Evolutionary conservation across 768 basidiomycete species (phyloP), one percentile per base, ranked within the genome.

Genomic region (Flagelloscypha sp.): DNA sequence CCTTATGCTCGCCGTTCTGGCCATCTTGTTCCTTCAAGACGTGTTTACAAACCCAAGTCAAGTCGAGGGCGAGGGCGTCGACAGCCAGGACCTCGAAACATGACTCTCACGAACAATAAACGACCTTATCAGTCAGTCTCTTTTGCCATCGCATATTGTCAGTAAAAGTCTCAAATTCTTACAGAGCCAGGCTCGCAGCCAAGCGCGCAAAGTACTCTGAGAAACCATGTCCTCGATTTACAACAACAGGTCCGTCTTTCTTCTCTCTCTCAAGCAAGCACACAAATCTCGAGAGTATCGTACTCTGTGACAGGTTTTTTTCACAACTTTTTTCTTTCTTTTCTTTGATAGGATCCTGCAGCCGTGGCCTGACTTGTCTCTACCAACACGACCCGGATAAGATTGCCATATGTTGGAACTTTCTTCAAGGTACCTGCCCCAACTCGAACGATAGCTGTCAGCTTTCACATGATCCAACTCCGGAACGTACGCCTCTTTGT

Each of bases 371-470:
- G 35, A 95, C 90, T 18, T 99, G 95, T 65, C 72, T 76, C 39
- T 95, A 94, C 63, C 75, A 82, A 52, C 95, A 99, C 64, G 87
- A 97, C 55, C 81, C 94, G n/a, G 58, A 67, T 54, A 90, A 92
- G 63, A 83, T 97, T 52, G 84, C 94, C 35, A 87, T 98, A 51
- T 99, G 95, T 61, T 93, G 90, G 70, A 73, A 72, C 37, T 98
- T 85, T 62, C 72, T 98, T 27, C 82, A 89, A 50, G 76, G 73
- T 50, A 78, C 72, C 48, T 98, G 94, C 59, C 66, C 86, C 27
- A 76, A 83, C 55, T 72, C 74, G 4, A 70, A 79, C 22, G 73
- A 82, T 39, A 76, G 78, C 4, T 99, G 95, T 62, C 71, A 78
- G 23, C 79, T 99, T 37, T 97, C 93, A 13, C 95, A 99, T 62